Percentiles rank a stretch among this genome's conserved stretches.
These are phyloP conservation scores for Cardamine resedifolia DNA, from an alignment of 345 rosid genomes.

Conservation along the genomic window DNA sequence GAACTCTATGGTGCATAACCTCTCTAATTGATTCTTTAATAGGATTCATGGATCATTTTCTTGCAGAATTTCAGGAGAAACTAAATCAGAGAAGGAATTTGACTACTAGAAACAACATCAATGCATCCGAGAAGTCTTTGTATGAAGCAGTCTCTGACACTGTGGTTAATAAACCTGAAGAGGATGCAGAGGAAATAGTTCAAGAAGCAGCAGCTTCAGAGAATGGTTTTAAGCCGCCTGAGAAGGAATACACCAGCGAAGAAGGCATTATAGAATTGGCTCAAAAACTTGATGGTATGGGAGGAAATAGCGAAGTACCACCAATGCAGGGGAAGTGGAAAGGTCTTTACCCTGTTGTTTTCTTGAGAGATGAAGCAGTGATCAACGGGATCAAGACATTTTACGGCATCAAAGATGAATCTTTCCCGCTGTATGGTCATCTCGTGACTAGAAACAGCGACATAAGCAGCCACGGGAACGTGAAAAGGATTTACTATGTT, in stretches of 20 bases:
- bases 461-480: constrained; percentile 49
- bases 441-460: constrained; percentile 84
- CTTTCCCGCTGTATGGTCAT: constrained; percentile 69
- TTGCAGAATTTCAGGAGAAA: constrained; percentile 52
- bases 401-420: constrained; percentile 70
- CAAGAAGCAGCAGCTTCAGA: constrained; percentile 43
- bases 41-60: background rate
- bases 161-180: constrained; percentile 42
- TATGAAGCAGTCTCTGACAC: constrained; percentile 34
- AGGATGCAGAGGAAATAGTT: constrained; percentile 34
- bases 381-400: constrained; percentile 32
- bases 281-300: constrained; percentile 21
- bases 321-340: constrained; percentile 36
- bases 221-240: constrained; percentile 23
- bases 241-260: constrained; percentile 14
- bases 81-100: constrained; percentile 25
- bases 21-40: background rate
- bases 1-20: background rate
- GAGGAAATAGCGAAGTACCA: constrained; percentile 12
- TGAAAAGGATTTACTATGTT: constrained; percentile 90
- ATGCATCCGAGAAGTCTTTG: constrained; percentile 33
- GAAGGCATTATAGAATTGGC: constrained; percentile 8
- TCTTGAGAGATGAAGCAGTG: constrained; percentile 37
- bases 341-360: constrained; percentile 39
- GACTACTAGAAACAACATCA: constrained; percentile 32